These are phyloP conservation scores for Akebia trifoliata DNA, from an alignment of 164 flowering plant genomes.

Conservation along the genomic window DNA sequence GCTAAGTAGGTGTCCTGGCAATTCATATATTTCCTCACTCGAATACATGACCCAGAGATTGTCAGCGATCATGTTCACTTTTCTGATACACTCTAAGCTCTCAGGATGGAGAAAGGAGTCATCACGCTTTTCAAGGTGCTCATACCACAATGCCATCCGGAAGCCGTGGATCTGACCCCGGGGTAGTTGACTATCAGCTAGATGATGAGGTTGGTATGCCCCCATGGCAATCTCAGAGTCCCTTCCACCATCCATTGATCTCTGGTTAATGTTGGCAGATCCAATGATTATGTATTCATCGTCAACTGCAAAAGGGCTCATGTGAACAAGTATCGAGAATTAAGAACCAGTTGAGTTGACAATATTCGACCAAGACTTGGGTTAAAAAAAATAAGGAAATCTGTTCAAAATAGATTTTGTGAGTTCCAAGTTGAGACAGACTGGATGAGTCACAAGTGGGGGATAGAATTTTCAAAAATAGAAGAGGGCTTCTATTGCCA, in stretches of 20 bases:
- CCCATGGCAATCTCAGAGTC: constrained; percentile 92
- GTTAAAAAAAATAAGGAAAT: too few relatives aligned
- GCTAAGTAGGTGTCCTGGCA: constrained; percentile 66
- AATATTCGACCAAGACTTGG: not conserved
- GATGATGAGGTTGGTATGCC: constrained; percentile 64
- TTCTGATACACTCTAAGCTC: constrained; percentile 46
- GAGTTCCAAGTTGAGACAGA: too few relatives aligned
- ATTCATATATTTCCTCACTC: constrained; percentile 32
- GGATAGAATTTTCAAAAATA: too few relatives aligned
- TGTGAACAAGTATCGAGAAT: not conserved
- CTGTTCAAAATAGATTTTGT: too few relatives aligned
- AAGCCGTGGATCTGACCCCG: constrained; percentile 72
- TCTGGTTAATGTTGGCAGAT: constrained; percentile 81
- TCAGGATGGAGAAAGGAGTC: constrained; percentile 48
- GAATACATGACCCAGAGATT: constrained; percentile 55
- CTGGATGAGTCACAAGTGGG: too few relatives aligned
- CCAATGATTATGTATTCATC: constrained; percentile 85
- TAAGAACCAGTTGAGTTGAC: not conserved
- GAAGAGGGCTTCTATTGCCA: too few relatives aligned
- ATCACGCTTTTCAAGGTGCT: constrained; percentile 58
- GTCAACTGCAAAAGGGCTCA: constrained; percentile 47
- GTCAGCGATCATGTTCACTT: constrained; percentile 50
- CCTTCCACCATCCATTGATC: constrained; percentile 82
- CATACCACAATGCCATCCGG: constrained; percentile 80
- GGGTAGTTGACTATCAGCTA: constrained; percentile 38